Conservation (phyloP, 345 rosid genomes). For the Angophora floribunda region DNA sequence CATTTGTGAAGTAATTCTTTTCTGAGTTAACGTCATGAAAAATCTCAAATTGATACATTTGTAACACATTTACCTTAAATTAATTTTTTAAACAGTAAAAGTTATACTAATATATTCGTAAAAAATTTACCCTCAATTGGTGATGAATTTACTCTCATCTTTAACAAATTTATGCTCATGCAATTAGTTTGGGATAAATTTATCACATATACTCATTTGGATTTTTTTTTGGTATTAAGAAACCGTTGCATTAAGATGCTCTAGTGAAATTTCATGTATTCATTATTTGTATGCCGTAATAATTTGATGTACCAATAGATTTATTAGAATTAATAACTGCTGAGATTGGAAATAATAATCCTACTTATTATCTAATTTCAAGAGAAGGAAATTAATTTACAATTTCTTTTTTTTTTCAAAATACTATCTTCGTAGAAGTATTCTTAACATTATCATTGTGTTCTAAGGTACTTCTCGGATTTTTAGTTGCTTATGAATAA, state of each 20-base stretch:
- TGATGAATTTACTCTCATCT: background rate
- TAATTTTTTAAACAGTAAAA: no score
- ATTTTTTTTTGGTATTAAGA: no score
- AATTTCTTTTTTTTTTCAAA: background rate
- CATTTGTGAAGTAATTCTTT: background rate
- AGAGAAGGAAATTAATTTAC: background rate
- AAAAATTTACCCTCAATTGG: no score
- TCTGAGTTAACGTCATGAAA: background rate
- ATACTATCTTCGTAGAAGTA: background rate
- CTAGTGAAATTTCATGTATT: background rate
- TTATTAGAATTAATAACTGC: background rate
- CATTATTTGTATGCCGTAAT: background rate
- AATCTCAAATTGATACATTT: background rate
- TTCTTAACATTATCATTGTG: background rate
- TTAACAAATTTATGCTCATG: background rate
- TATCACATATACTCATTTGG: no score
- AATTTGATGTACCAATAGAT: background rate
- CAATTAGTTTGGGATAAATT: background rate
- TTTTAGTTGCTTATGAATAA: background rate
- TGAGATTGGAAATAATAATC: background rate
- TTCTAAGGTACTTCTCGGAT: background rate
- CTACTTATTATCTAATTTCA: background rate
- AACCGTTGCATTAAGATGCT: background rate
- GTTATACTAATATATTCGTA: no score
- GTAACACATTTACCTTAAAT: no score